Evolutionary conservation across 2,329 filamentous ascomycete species (phyloP).

Genomic region (Salinomyces thailandicus): DNA sequence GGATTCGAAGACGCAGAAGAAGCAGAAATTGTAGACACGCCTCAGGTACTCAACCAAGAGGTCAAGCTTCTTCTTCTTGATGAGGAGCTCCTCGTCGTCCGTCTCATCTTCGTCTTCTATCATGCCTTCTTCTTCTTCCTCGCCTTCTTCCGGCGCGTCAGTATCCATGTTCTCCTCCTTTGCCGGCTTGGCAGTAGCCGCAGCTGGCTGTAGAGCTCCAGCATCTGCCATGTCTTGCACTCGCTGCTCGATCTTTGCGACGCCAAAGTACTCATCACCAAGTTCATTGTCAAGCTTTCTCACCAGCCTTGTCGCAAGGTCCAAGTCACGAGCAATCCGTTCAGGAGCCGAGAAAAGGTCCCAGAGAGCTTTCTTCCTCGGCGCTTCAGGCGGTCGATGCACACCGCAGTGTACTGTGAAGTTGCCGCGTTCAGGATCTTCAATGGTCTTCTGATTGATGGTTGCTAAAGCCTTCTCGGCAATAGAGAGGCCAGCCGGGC

Average conservation of each 20-base stretch:
- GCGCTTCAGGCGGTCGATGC: conserved; percentile 75
- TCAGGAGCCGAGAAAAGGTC: conserved; percentile 92
- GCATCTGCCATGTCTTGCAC: conserved; percentile 70
- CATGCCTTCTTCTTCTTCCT: conserved; percentile 42
- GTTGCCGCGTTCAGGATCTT: conserved; percentile 85
- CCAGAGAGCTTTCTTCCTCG: conserved; percentile 92
- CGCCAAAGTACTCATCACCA: conserved; percentile 64
- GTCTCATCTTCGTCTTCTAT: conserved; percentile 59
- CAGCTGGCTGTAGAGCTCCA: conserved; percentile 62
- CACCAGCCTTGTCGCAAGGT: conserved; percentile 70
- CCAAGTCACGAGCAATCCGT: conserved; percentile 80
- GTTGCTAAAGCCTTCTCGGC: conserved; percentile 74
- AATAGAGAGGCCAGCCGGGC: conserved; percentile 10
- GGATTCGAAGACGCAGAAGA: conserved; percentile 98
- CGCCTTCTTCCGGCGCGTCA: conserved; percentile 43
- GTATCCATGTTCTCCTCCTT: conserved; percentile 56
- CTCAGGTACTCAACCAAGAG: conserved; percentile 92
- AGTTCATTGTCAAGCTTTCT: conserved; percentile 77
- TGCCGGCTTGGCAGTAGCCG: conserved; percentile 39
- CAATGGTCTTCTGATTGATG: conserved; percentile 96
- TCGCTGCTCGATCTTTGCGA: conserved; percentile 71
- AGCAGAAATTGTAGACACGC: conserved; percentile 96
- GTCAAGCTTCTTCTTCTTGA: conserved; percentile 95
- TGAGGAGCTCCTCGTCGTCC: conserved; percentile 79
- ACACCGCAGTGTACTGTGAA: conserved; percentile 97